Evolutionary conservation across 1,139 yeast species (phyloP), one percentile per base, ranked within the genome.

Genomic region (Pneumocystis carinii): DNA sequence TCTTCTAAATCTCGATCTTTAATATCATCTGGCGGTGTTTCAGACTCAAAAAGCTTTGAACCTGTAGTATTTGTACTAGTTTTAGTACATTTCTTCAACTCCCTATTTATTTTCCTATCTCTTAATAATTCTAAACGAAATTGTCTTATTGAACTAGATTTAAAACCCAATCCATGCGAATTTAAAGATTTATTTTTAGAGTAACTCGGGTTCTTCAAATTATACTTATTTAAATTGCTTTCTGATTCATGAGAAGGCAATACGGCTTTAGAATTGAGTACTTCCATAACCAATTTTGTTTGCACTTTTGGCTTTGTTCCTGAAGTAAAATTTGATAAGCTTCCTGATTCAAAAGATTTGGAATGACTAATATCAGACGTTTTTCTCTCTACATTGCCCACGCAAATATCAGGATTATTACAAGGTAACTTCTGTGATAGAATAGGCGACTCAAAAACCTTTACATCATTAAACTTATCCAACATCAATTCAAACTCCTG

Each of bases 31-130:
- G 62, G 55, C 38, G 70, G 72, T 19, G 69, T 69, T 19, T 70
- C 74, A 15, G 67, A 71, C n/a, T 69, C 72, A 27, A 59, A 65
- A 62, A 24, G 61, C 62, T 4, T 63, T 59, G 29, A 61, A 64
- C 4, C 39, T 60, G 6, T 53, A 59, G 27, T 61, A 60, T 37
- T 17, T 35, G 32, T 32, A 7, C n/a, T 42, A 19, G 62, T 55
- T 39, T n/a, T 57, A 41, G 17, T 6, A 10, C 12, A 15, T n/a
- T 35, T 55, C 27, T 10, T 19, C 14, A 32, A 19, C 2, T 36
- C 29, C 10, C 37, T 32, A 24, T 59, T 32, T 7, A 57, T 37
- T 19, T 19, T 57, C n/a, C 10, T 19, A 39, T 57, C 59, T 57
- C 15, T 57, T 12, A 39, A 57, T 19, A 57, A 29, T 19, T 57